A percentile compares a stretch with the other conserved stretches of the same genome.
phyloP scores from a whole-genome alignment of 108 stramenopile species.

The Fragilaria crotonensis region DNA sequence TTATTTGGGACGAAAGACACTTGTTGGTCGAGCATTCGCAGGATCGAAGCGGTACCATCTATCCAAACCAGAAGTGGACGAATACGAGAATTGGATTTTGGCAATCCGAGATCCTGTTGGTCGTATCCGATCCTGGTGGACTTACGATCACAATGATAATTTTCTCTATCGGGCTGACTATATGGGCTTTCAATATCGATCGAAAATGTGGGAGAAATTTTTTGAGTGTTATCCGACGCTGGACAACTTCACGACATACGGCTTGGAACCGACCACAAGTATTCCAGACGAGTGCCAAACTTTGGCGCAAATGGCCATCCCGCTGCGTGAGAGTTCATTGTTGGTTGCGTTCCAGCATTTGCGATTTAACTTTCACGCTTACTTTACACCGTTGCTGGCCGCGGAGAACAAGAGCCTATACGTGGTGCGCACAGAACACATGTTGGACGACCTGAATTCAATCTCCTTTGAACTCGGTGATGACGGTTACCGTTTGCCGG shows the following conservation, averaged over 20 bases:
- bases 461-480: conserved; percentile 22
- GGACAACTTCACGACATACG: neutral
- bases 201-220: neutral
- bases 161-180: neutral
- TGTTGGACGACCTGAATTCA: conserved; percentile 31
- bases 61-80: neutral
- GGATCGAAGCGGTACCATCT: neutral
- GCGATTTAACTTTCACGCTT: neutral
- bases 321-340: neutral
- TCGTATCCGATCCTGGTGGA: neutral
- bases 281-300: neutral
- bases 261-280: neutral
- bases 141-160: neutral
- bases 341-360: neutral
- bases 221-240: neutral
- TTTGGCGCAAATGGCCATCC: neutral
- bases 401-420: conserved; percentile 10
- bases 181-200: neutral
- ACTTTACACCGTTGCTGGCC: neutral
- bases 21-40: neutral
- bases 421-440: conserved; percentile 37
- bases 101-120: neutral
- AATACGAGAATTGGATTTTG: neutral
- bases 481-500: neutral
- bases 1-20: neutral